phyloP scores from a whole-genome alignment of 257 asterid species.

The Forsythia viridissima region DNA sequence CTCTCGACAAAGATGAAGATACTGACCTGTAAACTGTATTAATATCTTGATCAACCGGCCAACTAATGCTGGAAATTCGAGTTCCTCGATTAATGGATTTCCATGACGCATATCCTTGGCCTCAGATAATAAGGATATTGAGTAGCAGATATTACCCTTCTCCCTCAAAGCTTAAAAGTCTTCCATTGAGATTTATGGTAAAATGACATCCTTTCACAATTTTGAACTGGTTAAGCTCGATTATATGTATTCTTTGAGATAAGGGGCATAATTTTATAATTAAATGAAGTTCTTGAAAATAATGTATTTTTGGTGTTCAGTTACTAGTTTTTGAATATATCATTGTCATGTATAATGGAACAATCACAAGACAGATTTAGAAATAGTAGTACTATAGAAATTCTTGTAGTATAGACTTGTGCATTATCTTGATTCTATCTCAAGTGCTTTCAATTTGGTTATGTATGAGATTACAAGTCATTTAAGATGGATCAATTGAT shows the following conservation, averaged over 20 bases:
- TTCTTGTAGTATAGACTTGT: too few relatives aligned
- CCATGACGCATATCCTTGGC: not conserved
- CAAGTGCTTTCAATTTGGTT: too few relatives aligned
- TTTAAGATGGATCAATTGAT: too few relatives aligned
- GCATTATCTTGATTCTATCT: too few relatives aligned
- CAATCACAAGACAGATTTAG: too few relatives aligned
- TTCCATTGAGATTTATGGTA: not conserved
- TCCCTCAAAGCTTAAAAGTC: not conserved
- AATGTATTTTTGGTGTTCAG: not conserved
- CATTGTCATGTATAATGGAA: too few relatives aligned
- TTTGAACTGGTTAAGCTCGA: constrained; percentile 2
- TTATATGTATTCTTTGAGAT: not conserved
- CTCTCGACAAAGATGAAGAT: constrained; percentile 65
- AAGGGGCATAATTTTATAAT: not conserved
- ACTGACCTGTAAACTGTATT: constrained; percentile 27
- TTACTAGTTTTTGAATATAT: too few relatives aligned
- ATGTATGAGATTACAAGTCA: too few relatives aligned
- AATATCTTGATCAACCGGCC: not conserved
- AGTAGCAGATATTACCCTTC: not conserved
- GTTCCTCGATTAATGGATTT: not conserved
- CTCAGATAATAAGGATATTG: not conserved
- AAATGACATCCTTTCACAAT: not conserved
- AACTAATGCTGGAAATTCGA: not conserved
- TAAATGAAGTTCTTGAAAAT: not conserved
- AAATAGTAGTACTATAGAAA: too few relatives aligned